Conservation (phyloP, 306 rosid genomes). For the Vicia faba region DNA sequence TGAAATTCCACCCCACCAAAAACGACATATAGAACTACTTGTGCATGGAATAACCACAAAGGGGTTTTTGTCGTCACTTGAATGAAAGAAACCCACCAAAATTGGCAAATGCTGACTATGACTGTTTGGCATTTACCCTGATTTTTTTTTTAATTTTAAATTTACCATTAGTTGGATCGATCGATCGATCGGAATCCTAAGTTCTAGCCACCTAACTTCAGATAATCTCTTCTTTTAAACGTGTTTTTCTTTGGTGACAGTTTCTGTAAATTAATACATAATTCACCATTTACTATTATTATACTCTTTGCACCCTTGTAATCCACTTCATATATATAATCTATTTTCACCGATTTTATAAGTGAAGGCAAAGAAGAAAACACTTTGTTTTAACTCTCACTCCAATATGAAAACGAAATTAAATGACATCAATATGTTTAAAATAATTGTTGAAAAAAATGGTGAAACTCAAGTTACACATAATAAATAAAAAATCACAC, state of each 20-base stretch:
- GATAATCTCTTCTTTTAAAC: too few relatives aligned
- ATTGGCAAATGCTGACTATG: not conserved
- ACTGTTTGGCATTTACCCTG: not conserved
- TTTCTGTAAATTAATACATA: too few relatives aligned
- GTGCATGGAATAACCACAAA: conserved; percentile 7
- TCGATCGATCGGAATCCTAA: not conserved
- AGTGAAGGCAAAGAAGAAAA: not conserved
- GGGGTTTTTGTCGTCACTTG: conserved; percentile 8
- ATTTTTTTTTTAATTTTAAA: too few relatives aligned
- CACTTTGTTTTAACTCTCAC: conserved; percentile 34
- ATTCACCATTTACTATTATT: too few relatives aligned
- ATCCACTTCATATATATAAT: conserved; percentile 19
- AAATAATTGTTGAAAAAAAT: not conserved
- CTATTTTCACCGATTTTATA: not conserved
- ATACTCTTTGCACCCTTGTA: not conserved
- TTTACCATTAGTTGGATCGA: not conserved
- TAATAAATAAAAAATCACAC: too few relatives aligned
- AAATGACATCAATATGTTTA: not conserved
- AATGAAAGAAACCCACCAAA: not conserved
- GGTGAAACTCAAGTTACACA: not conserved
- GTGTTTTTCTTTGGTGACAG: too few relatives aligned
- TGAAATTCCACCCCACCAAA: conserved; percentile 2
- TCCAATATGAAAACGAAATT: conserved; percentile 24
- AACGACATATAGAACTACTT: not conserved
- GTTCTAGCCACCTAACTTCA: not conserved